Conservation (phyloP, 1,139 yeast genomes). For the Wickerhamomyces sp. region DNA sequence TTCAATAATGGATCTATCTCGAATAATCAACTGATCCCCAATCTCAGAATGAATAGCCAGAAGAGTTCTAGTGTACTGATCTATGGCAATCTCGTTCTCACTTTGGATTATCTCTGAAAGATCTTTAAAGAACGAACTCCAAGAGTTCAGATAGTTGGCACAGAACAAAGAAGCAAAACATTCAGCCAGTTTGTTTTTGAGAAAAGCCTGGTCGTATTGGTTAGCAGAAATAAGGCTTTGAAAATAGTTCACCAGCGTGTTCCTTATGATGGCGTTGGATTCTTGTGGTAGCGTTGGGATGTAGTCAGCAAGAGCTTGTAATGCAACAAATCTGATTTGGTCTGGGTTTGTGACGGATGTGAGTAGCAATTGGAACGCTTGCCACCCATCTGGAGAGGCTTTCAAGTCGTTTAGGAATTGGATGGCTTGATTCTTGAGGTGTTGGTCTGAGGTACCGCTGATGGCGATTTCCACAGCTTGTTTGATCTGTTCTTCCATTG, state of each 20-base stretch:
- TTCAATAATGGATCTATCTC: conserved; percentile 57
- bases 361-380: conserved; percentile 64
- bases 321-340: conserved; percentile 66
- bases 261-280: conserved; percentile 34
- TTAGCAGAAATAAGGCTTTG: conserved; percentile 29
- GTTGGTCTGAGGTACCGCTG: conserved; percentile 66
- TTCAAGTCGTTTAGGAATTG: conserved; percentile 74
- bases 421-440: conserved; percentile 76
- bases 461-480: conserved; percentile 92
- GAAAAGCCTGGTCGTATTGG: conserved; percentile 49
- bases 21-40: conserved; percentile 81
- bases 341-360: conserved; percentile 38
- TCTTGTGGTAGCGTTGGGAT: conserved; percentile 44
- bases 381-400: conserved; percentile 74
- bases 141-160: conserved; percentile 50
- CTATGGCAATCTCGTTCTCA: conserved; percentile 52
- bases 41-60: conserved; percentile 82
- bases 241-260: conserved; percentile 36
- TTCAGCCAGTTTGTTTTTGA: conserved; percentile 78
- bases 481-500: conserved; percentile 83
- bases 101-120: conserved; percentile 37
- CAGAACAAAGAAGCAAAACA: conserved; percentile 68
- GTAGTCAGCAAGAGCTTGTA: conserved; percentile 68
- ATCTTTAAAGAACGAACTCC: conserved; percentile 68
- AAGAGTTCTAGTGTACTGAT: conserved; percentile 71